Evolutionary conservation across 2,329 filamentous ascomycete species (phyloP).

Genomic region (Chrysoporthe cubensis): DNA sequence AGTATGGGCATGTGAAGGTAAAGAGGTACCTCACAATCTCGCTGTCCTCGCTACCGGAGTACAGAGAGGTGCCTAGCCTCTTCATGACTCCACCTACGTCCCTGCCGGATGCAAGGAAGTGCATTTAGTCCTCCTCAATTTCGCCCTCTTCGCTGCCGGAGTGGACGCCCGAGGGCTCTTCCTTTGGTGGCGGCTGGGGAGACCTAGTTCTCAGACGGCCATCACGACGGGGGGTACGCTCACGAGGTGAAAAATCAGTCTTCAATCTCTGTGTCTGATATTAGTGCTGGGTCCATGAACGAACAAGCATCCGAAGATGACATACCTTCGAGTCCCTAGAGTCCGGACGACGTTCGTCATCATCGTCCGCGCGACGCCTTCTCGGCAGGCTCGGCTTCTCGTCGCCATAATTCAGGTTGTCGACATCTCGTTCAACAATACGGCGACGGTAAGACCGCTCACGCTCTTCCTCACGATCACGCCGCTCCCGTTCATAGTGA

Average conservation of each 20-base stretch:
- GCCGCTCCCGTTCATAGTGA: conserved; percentile 82
- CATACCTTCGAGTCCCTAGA: conserved; percentile 70
- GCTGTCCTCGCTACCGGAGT: neutral
- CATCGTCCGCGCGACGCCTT: conserved; percentile 78
- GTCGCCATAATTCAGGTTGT: conserved; percentile 91
- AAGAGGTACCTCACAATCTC: neutral
- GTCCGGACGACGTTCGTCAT: conserved; percentile 64
- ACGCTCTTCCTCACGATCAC: conserved; percentile 86
- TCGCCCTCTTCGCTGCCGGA: conserved; percentile 97
- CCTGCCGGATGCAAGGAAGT: conserved; percentile 30
- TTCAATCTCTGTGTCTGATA: conserved; percentile 54
- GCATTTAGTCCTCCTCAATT: conserved; percentile 77
- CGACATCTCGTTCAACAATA: conserved; percentile 71
- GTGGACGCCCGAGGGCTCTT: conserved; percentile 67
- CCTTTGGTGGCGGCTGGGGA: conserved; percentile 46
- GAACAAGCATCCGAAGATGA: conserved; percentile 18
- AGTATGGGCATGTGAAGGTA: neutral
- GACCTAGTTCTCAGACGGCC: conserved; percentile 59
- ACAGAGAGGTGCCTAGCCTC: neutral
- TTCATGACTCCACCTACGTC: conserved; percentile 29
- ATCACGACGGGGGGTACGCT: conserved; percentile 65
- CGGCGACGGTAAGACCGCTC: conserved; percentile 87
- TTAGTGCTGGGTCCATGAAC: conserved; percentile 35
- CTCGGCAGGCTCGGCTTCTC: conserved; percentile 67
- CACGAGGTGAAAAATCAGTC: conserved; percentile 62